These are phyloP conservation scores for Crithidia thermophila DNA, from an alignment of 208 protist species.

Conservation along the genomic window DNA sequence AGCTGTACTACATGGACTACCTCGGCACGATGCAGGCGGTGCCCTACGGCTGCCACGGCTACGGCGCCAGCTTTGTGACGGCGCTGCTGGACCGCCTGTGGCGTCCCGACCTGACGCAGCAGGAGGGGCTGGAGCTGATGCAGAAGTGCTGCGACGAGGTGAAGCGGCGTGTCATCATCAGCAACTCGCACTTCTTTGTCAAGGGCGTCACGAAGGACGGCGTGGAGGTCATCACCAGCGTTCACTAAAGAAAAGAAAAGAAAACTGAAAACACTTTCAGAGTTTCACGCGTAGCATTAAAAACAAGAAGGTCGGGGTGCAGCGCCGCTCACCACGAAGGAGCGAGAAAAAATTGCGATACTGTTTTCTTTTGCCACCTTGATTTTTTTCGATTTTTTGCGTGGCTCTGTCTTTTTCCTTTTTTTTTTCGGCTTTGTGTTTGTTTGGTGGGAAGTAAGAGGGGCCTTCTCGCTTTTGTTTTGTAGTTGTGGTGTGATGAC, in stretches of 20 bases:
- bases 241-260: constrained; percentile 41
- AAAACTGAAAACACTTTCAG: background rate
- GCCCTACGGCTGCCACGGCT: constrained; percentile 94
- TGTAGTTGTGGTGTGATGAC: too few species aligned
- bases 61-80: constrained; percentile 91
- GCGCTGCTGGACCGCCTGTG: constrained; percentile 91
- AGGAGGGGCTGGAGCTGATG: constrained; percentile 93
- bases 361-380: too few species aligned
- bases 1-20: constrained; percentile 96
- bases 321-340: too few species aligned
- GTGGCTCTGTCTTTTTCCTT: too few species aligned
- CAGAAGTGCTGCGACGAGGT: constrained; percentile 95
- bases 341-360: too few species aligned
- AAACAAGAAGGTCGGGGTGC: too few species aligned
- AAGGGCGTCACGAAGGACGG: constrained; percentile 93
- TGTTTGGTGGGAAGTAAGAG: too few species aligned
- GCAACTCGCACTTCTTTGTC: constrained; percentile 88
- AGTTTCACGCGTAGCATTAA: too few species aligned
- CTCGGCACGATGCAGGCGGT: constrained; percentile 92
- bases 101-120: constrained; percentile 87
- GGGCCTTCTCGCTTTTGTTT: too few species aligned
- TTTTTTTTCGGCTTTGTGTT: too few species aligned
- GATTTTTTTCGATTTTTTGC: too few species aligned
- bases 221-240: constrained; percentile 69
- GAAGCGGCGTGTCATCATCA: constrained; percentile 89